Conservation (phyloP, 805 yeast genomes). For the Starmera dryadoides region DNA sequence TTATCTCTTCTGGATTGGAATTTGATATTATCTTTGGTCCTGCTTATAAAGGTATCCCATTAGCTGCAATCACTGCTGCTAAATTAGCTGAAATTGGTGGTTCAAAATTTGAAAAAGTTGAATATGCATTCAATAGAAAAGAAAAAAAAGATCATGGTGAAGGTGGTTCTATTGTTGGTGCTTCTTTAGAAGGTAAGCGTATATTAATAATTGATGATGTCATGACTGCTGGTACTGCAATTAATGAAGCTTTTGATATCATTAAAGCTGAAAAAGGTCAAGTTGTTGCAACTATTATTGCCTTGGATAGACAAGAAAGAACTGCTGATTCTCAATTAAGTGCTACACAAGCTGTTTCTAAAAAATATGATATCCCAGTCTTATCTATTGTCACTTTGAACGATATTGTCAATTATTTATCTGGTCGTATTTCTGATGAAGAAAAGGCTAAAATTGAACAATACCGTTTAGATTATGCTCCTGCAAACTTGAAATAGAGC, state of each 20-base stretch:
- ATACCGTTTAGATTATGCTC: conserved; percentile 38
- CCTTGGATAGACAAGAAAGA: conserved; percentile 89
- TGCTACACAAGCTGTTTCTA: conserved; percentile 76
- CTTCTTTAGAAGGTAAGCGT: conserved; percentile 59
- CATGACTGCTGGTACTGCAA: conserved; percentile 98
- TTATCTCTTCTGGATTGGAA: conserved; percentile 71
- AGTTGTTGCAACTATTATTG: conserved; percentile 81
- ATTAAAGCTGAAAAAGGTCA: conserved; percentile 62
- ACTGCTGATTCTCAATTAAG: conserved; percentile 63
- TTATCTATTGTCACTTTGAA: conserved; percentile 68
- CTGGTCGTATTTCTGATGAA: conserved; percentile 46
- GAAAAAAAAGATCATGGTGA: conserved; percentile 98
- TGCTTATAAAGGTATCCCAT: conserved; percentile 95
- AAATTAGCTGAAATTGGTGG: conserved; percentile 88
- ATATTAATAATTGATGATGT: conserved; percentile 92
- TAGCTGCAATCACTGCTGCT: conserved; percentile 88
- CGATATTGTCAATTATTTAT: conserved; percentile 63
- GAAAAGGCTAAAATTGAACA: conserved; percentile 51
- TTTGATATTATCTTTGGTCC: conserved; percentile 95
- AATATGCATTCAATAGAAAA: conserved; percentile 94
- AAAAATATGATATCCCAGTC: conserved; percentile 75
- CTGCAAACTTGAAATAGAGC: conserved; percentile 1
- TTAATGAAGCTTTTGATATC: conserved; percentile 85
- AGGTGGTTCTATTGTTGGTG: conserved; percentile 93
- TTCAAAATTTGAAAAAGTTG: conserved; percentile 62